Evolutionary conservation across 768 basidiomycete genomes (phyloP), one percentile per base, ranked within the genome.

Genomic region (Naematelia aurantialba): DNA sequence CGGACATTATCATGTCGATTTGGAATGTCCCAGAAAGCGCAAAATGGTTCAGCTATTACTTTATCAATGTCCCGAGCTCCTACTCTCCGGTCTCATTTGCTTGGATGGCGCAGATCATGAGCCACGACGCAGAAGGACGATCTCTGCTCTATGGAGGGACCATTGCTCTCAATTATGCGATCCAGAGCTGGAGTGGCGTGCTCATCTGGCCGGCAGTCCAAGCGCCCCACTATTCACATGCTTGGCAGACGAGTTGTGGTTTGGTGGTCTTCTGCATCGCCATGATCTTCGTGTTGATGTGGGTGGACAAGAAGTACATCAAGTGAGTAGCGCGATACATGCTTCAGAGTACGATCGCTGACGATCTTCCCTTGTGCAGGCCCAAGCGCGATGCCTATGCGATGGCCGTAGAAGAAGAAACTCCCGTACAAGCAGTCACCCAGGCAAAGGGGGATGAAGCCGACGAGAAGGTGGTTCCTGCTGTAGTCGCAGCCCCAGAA

Each of bases 1-100:
- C 73, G 1, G 60, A 62, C 27, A 72, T 74, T 59, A 74, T 74
- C 61, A 56, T 74, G 65, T 56, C 58, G 4, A 57, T 74, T 19
- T 74, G 73, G 73, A 64, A 68, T 42, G 70, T 74, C 3, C 62
- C 68, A 27, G 45, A 66, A 3, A 58, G 52, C 2, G 73, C 69
- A 3, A 71, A 71, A 45, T 74, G 68, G 48, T 74, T 74, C 57
- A 55, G 56, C 26, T 72, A 65, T 68, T 31, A 60, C 64, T 39
- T 39, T 17, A 8, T 39, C 17, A 70, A 67, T 52, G 54, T 68
- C 12, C 60, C 68, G 17, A 46, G 69, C 25, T 67, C 65, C 4
- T 71, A 69, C 13, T 68, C 69, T 14, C 72, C 72, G 3, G 58
- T 61, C 12, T 63, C 69, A 55, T 74, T 70, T 50, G 66, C 68